Percentiles rank a stretch among this genome's conserved stretches.
These are phyloP conservation scores for Chlorella sp. DNA, from an alignment of 139 green algal genomes.

Conservation along the genomic window DNA sequence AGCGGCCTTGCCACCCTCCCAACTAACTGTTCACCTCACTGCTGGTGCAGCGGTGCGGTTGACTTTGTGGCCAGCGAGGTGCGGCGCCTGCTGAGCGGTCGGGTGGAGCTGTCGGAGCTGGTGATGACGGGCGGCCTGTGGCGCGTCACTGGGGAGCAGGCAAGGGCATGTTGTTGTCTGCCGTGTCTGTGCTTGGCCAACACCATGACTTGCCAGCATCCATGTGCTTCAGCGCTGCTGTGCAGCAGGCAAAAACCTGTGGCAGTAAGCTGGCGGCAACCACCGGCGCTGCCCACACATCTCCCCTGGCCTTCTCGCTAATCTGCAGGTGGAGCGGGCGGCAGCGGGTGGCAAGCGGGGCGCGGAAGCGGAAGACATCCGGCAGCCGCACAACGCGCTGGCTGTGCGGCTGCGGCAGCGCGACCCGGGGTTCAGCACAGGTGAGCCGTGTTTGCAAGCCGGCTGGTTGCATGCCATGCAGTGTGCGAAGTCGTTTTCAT, in stretches of 20 bases:
- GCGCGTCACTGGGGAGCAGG: constrained; percentile 14
- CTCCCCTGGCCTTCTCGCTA: neutral
- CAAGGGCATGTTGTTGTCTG: too few relatives aligned
- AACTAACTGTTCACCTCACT: too few relatives aligned
- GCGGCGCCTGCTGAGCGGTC: constrained; percentile 57
- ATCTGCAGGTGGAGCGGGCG: constrained; percentile 39
- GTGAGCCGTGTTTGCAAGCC: constrained; percentile 19
- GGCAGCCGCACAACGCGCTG: constrained; percentile 72
- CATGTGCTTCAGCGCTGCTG: too few relatives aligned
- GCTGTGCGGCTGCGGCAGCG: constrained; percentile 66
- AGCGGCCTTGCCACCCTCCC: too few relatives aligned
- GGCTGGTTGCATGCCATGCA: too few relatives aligned
- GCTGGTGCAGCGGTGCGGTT: constrained; percentile 43
- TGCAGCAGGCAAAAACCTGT: too few relatives aligned
- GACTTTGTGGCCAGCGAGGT: constrained; percentile 73
- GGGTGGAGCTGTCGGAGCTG: constrained; percentile 67
- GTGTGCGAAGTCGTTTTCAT: too few relatives aligned
- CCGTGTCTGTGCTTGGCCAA: too few relatives aligned
- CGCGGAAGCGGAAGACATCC: constrained; percentile 40
- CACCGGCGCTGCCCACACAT: too few relatives aligned
- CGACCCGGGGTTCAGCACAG: constrained; percentile 74
- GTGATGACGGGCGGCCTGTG: constrained; percentile 72
- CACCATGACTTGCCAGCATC: too few relatives aligned
- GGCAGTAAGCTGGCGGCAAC: too few relatives aligned
- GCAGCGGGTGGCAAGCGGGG: constrained; percentile 28